These are phyloP conservation scores for Protea cynaroides DNA, from an alignment of 164 flowering plant genomes.

Conservation along the genomic window DNA sequence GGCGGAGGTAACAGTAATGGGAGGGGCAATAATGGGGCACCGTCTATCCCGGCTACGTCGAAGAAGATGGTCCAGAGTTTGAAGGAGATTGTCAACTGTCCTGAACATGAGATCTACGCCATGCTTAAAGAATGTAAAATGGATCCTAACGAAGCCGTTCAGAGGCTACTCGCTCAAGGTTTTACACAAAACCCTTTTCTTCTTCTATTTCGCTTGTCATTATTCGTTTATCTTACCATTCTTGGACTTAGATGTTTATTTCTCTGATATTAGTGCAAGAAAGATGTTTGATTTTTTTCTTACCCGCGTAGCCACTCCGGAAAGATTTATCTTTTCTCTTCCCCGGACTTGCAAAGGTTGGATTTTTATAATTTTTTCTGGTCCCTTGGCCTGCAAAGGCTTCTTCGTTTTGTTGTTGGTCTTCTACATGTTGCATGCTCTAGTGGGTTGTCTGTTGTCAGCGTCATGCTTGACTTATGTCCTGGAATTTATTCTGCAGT, in stretches of 20 bases:
- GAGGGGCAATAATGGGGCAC: conserved; percentile 24
- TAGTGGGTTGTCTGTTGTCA: background rate
- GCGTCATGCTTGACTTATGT: background rate
- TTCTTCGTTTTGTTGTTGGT: background rate
- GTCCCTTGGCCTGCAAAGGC: background rate
- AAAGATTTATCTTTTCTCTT: background rate
- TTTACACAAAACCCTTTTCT: background rate
- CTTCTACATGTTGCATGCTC: background rate
- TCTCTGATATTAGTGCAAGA: background rate
- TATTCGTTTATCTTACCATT: background rate
- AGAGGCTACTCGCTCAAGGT: conserved; percentile 91
- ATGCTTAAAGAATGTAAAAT: conserved; percentile 67
- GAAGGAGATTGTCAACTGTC: conserved; percentile 72
- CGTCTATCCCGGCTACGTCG: conserved; percentile 49
- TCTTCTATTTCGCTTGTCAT: background rate
- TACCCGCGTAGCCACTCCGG: background rate
- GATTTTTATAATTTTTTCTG: background rate
- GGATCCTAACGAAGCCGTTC: conserved; percentile 94
- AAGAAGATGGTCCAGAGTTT: conserved; percentile 84
- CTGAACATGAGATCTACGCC: conserved; percentile 40
- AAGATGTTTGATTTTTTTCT: background rate
- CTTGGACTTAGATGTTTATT: background rate
- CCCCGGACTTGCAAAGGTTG: background rate
- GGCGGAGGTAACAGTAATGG: conserved; percentile 27
- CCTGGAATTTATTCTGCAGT: background rate